Evolutionary conservation across 2,329 filamentous ascomycete genomes (phyloP).

Genomic region (Lasiodiplodia theobromae): DNA sequence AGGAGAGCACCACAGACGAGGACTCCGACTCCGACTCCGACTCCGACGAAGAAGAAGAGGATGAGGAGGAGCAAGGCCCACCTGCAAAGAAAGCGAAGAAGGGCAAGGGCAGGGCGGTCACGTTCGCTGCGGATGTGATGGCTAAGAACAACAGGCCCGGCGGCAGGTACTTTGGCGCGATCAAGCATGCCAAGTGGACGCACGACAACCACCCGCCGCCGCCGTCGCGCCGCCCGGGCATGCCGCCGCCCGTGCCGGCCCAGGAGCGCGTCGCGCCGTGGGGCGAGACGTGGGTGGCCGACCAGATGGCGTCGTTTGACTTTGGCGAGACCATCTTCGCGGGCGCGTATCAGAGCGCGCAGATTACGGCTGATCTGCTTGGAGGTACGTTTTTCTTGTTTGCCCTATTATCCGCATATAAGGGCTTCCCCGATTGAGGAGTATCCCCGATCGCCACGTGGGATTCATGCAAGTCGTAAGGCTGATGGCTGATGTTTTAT

Average conservation of each 20-base stretch:
- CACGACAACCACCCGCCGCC: not conserved
- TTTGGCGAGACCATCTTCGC: slow-evolving; percentile 26
- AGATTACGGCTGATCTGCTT: slow-evolving; percentile 20
- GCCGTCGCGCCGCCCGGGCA: not conserved
- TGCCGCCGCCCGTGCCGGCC: not conserved
- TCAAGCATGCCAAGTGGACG: not conserved
- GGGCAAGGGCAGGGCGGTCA: not conserved
- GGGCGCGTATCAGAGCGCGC: slow-evolving; percentile 15
- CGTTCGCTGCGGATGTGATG: not conserved
- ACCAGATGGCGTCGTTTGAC: slow-evolving; percentile 7
- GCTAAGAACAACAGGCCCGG: not conserved
- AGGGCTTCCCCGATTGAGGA: too few species aligned
- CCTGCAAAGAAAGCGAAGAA: not conserved
- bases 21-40: not conserved
- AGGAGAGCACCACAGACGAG: not conserved
- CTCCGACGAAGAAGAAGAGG: not conserved
- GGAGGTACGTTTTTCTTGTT: not conserved
- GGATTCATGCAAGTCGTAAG: not conserved
- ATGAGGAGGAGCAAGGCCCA: not conserved
- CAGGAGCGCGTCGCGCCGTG: slow-evolving; percentile 18
- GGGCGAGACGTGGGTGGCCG: slow-evolving; percentile 21
- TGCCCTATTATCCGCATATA: too few species aligned
- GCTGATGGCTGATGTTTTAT: not conserved
- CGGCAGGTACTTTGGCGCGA: not conserved
- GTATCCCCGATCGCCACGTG: not conserved